phyloP scores from a whole-genome alignment of 2,329 filamentous ascomycete species.

The Aspergillus sp. region DNA sequence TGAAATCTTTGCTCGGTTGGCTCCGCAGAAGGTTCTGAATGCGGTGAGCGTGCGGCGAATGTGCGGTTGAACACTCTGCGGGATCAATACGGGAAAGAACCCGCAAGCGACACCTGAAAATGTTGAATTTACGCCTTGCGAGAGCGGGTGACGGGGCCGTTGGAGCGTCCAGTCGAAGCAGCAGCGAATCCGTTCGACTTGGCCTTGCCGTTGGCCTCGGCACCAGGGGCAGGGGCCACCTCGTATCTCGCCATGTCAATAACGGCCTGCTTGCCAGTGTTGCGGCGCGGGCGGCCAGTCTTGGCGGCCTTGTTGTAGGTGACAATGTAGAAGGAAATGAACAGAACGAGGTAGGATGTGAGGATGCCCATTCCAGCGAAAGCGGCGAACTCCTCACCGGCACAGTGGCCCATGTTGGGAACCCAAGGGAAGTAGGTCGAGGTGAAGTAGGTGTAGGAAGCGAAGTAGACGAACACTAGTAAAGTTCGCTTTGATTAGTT shows the following conservation, averaged over 20 bases:
- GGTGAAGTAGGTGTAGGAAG: conserved; percentile 97
- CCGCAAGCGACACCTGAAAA: neutral
- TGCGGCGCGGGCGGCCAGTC: conserved; percentile 44
- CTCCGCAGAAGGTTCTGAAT: neutral
- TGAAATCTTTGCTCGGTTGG: neutral
- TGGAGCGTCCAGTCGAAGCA: conserved; percentile 39
- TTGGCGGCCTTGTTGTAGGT: conserved; percentile 76
- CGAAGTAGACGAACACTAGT: conserved; percentile 93
- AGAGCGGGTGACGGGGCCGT: conserved; percentile 47
- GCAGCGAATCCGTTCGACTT: conserved; percentile 33
- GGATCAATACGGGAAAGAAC: neutral
- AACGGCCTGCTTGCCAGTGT: conserved; percentile 77
- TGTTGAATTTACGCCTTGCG: conserved; percentile 44
- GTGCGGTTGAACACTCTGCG: neutral
- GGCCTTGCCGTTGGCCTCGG: conserved; percentile 28
- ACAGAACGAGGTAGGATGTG: conserved; percentile 92
- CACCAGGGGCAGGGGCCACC: conserved; percentile 45
- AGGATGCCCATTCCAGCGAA: conserved; percentile 89
- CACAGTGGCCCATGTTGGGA: conserved; percentile 81
- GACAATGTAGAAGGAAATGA: conserved; percentile 98
- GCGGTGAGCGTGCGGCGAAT: neutral
- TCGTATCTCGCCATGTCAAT: conserved; percentile 80
- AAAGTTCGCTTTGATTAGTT: conserved; percentile 17
- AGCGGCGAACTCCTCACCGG: conserved; percentile 94
- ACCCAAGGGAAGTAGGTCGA: conserved; percentile 84